phyloP scores from a whole-genome alignment of 139 green algal species.

The Trebouxia sp. region DNA sequence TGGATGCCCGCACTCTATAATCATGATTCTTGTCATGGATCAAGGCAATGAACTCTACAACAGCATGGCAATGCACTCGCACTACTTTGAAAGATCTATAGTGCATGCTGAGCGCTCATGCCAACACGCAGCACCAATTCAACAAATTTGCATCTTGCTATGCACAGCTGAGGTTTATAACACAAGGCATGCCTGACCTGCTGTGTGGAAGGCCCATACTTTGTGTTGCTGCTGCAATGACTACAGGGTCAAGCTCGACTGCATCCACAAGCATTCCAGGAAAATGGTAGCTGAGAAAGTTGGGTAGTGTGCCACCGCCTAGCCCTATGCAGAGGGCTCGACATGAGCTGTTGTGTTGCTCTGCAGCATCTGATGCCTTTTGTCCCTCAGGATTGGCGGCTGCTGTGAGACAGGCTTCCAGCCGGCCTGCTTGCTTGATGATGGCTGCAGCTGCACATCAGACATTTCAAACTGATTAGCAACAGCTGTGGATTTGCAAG shows the following conservation, averaged over 20 bases:
- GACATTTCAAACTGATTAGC: no score
- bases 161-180: neutral
- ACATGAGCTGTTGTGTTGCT: no score
- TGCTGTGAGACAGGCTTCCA: neutral
- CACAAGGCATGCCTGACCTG: neutral
- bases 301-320: slow-evolving; percentile 59
- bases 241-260: slow-evolving; percentile 61
- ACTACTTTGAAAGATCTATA: no score
- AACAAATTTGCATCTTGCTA: neutral
- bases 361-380: no score
- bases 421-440: neutral
- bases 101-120: no score
- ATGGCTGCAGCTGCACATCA: neutral
- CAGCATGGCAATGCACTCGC: no score
- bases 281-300: slow-evolving; percentile 60
- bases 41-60: no score
- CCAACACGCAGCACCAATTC: neutral
- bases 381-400: no score
- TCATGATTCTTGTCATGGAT: no score
- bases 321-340: slow-evolving; percentile 57
- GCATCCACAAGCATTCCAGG: slow-evolving; percentile 45
- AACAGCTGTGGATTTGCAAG: no score
- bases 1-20: no score
- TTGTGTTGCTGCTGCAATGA: slow-evolving; percentile 48
- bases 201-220: slow-evolving; percentile 57